Evolutionary conservation across 306 rosid species (phyloP).

Genomic region (Cucumis hystrix): DNA sequence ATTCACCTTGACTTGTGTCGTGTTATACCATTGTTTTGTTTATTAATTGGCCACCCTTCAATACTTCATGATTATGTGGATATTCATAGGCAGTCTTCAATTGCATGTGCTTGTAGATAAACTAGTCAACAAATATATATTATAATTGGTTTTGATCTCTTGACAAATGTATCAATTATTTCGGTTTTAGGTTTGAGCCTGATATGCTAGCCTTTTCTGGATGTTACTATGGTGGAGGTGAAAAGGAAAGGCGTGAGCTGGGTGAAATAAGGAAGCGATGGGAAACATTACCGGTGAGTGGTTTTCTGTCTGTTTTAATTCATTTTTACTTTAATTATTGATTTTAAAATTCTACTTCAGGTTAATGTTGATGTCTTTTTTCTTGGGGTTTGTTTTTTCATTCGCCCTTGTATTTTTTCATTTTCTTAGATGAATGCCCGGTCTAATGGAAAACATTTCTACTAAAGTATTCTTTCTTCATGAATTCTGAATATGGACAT

Average conservation of each 20-base stretch:
- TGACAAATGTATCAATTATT: slow-evolving; percentile 5
- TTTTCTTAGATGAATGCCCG: too few relatives aligned
- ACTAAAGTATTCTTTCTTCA: neutral
- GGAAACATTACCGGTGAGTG: slow-evolving; percentile 90
- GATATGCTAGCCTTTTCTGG: slow-evolving; percentile 99
- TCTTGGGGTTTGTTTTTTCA: too few relatives aligned
- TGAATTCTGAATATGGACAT: neutral
- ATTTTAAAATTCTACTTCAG: neutral
- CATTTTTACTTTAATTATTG: neutral
- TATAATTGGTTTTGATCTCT: neutral
- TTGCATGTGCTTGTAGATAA: neutral
- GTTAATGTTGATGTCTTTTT: too few relatives aligned
- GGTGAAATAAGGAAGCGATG: slow-evolving; percentile 96
- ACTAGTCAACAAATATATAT: neutral
- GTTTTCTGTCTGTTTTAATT: slow-evolving; percentile 8
- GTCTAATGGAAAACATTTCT: too few relatives aligned
- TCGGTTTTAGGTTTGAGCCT: slow-evolving; percentile 79
- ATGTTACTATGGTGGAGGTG: slow-evolving; percentile 98
- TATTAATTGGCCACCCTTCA: neutral
- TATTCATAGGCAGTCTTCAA: neutral
- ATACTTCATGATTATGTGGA: neutral
- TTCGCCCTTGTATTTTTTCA: too few relatives aligned
- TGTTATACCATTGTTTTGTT: neutral
- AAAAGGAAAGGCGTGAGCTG: slow-evolving; percentile 78
- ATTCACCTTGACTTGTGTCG: neutral